Conservation (phyloP, 352 stramenopile species). For the Pythium apleroticum region DNA sequence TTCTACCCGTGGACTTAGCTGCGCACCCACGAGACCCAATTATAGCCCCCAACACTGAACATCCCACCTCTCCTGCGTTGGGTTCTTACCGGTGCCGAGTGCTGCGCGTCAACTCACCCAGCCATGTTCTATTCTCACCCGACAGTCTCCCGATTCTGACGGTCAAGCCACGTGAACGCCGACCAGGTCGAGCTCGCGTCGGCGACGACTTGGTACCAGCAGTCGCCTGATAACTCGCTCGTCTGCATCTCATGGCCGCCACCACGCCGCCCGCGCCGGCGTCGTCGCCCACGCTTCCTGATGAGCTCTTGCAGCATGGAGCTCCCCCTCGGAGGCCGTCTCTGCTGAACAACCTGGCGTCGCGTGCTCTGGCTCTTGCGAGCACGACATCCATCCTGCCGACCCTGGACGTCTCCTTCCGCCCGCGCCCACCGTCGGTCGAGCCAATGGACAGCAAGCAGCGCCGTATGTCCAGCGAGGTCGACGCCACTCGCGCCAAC, state of each 20-base stretch:
- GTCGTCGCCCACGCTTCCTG: not conserved
- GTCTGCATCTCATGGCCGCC: not conserved
- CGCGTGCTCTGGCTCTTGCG: not conserved
- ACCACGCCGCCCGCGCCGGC: not conserved
- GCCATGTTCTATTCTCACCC: not conserved
- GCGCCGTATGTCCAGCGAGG: conserved; percentile 17
- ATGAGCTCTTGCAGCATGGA: not conserved
- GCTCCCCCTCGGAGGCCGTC: not conserved
- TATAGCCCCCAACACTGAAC: too few species aligned
- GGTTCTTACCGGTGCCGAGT: not conserved
- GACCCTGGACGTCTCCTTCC: conserved; percentile 6
- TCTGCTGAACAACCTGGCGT: not conserved
- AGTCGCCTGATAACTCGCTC: too few species aligned
- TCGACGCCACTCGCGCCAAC: not conserved
- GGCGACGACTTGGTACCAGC: too few species aligned
- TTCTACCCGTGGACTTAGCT: conserved; percentile 81
- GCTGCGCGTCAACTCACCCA: not conserved
- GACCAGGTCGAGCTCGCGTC: too few species aligned
- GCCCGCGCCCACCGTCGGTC: not conserved
- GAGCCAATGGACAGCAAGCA: not conserved
- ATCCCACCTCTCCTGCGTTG: not conserved
- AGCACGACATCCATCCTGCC: conserved; percentile 17
- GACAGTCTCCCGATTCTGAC: too few species aligned
- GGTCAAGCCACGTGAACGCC: too few species aligned
- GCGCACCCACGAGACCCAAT: not conserved